Evolutionary conservation across 257 asterid species (phyloP).

Genomic region (Henckelia pumila): DNA sequence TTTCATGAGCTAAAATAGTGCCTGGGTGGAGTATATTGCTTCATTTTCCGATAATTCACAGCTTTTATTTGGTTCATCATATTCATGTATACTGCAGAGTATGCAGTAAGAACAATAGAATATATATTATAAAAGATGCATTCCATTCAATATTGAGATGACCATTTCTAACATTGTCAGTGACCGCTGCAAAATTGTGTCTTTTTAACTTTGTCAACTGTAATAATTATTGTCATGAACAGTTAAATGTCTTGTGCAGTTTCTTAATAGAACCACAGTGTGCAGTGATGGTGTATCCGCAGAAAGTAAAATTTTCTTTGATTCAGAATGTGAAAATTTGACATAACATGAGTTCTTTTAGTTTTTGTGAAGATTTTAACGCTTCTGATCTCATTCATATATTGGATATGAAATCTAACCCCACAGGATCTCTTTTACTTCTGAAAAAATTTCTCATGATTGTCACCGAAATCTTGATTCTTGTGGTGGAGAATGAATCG

Average conservation of each 20-base stretch:
- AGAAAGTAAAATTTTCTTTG: too few species aligned
- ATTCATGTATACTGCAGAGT: not conserved
- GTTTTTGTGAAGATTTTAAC: too few species aligned
- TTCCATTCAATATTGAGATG: too few species aligned
- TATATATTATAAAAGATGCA: too few species aligned
- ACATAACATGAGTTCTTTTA: too few species aligned
- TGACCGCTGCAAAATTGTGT: too few species aligned
- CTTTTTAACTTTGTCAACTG: too few species aligned
- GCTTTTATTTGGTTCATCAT: slow-evolving; percentile 1
- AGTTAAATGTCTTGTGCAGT: not conserved
- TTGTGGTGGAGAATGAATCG: not conserved
- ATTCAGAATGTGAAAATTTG: not conserved
- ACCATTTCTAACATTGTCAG: too few species aligned
- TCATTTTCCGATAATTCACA: not conserved
- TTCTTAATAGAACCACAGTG: not conserved
- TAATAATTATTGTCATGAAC: not conserved
- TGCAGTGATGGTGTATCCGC: not conserved
- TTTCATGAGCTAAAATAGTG: not conserved
- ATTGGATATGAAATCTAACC: not conserved
- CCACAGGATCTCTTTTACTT: not conserved
- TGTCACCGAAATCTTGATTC: not conserved
- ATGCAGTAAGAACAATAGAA: too few species aligned
- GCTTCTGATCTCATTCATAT: not conserved
- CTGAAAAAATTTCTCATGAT: not conserved
- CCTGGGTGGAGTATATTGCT: not conserved